Percentiles rank a stretch among this genome's conserved stretches.
phyloP scores from a whole-genome alignment of 192 early-diverging fungal species.

The Lunasporangiospora selenospora region DNA sequence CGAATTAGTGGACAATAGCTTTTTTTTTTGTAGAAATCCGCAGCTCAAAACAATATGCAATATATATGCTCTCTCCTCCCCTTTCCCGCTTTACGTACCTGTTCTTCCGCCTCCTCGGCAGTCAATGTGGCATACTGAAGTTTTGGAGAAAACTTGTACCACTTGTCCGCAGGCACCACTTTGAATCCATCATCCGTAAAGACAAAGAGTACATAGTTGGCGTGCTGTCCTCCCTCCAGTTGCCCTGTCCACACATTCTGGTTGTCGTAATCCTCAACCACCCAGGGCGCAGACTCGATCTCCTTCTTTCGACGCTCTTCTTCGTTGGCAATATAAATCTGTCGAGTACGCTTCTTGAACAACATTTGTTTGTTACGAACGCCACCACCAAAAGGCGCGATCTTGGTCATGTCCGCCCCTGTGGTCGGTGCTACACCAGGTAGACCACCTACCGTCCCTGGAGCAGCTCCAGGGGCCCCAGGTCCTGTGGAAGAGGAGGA shows the following conservation, averaged over 20 bases:
- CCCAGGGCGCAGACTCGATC: slow-evolving; percentile 79
- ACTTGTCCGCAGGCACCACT: slow-evolving; percentile 73
- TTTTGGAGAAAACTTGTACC: slow-evolving; percentile 81
- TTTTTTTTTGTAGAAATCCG: too few relatives aligned
- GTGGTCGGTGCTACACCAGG: slow-evolving; percentile 52
- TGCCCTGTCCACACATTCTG: slow-evolving; percentile 70
- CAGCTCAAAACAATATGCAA: slow-evolving; percentile 14
- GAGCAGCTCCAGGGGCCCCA: slow-evolving; percentile 37
- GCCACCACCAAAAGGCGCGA: slow-evolving; percentile 78
- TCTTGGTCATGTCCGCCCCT: slow-evolving; percentile 66
- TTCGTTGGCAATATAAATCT: slow-evolving; percentile 78
- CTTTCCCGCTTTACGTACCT: slow-evolving; percentile 53
- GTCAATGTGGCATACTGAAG: slow-evolving; percentile 69
- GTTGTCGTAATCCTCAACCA: slow-evolving; percentile 77
- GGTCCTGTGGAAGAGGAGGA: neutral
- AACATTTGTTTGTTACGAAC: slow-evolving; percentile 78
- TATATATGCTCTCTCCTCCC: slow-evolving; percentile 21
- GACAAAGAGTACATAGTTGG: slow-evolving; percentile 77
- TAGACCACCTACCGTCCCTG: slow-evolving; percentile 49
- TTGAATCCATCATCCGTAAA: slow-evolving; percentile 77
- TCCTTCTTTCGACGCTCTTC: slow-evolving; percentile 73
- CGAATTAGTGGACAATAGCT: too few relatives aligned
- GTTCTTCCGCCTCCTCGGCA: slow-evolving; percentile 80
- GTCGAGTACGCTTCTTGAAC: slow-evolving; percentile 83
- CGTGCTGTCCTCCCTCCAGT: slow-evolving; percentile 74